These are phyloP conservation scores for Kwoniella botswanensis DNA, from an alignment of 768 basidiomycete genomes.

Conservation along the genomic window DNA sequence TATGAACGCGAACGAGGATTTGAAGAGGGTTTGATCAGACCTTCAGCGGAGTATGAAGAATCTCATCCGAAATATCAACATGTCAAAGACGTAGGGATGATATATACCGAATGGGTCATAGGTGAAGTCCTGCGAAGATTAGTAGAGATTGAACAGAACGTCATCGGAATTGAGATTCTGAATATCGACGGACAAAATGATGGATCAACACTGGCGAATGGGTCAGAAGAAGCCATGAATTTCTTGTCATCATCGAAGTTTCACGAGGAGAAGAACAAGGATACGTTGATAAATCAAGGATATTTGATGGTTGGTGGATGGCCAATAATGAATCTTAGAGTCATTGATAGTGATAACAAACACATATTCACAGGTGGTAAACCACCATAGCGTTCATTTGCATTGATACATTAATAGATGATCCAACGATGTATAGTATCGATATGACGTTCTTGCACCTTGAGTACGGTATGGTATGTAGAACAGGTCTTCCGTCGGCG, in stretches of 20 bases:
- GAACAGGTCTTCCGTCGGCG: neutral
- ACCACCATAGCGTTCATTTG: neutral
- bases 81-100: slow-evolving; percentile 38
- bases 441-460: too few species aligned
- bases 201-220: neutral
- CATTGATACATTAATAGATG: neutral
- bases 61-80: slow-evolving; percentile 10
- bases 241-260: too few species aligned
- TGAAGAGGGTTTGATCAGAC: slow-evolving; percentile 42
- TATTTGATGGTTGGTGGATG: slow-evolving; percentile 36
- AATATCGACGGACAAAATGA: slow-evolving; percentile 24
- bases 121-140: slow-evolving; percentile 28
- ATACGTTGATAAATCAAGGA: neutral
- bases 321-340: slow-evolving; percentile 41
- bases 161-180: slow-evolving; percentile 16
- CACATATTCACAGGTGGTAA: neutral
- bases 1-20: neutral
- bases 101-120: slow-evolving; percentile 42
- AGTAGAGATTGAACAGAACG: slow-evolving; percentile 15
- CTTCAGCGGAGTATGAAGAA: slow-evolving; percentile 41
- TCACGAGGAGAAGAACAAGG: neutral
- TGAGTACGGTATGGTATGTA: neutral
- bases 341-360: slow-evolving; percentile 26
- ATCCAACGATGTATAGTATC: too few species aligned
- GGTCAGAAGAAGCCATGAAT: neutral